Conservation (phyloP, 2,329 filamentous ascomycete species). For the Aquanectria penicillioides region DNA sequence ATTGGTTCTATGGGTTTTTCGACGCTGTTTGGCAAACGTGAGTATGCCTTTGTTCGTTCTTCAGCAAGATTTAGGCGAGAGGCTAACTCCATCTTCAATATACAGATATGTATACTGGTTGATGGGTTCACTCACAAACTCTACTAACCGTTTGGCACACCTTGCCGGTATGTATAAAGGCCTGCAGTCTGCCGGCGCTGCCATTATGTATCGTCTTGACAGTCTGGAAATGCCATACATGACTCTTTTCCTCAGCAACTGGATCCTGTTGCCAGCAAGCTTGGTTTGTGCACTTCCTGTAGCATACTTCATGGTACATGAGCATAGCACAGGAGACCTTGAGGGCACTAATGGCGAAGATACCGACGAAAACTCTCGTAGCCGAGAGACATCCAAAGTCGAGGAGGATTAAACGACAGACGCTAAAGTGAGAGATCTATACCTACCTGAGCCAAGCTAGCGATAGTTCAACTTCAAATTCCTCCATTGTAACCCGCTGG, state of each 20-base stretch:
- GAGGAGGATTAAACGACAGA: too few relatives aligned
- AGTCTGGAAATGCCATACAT: not conserved
- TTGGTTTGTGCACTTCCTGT: not conserved
- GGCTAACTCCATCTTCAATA: not conserved
- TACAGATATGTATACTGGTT: conserved; percentile 6
- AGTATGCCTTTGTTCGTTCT: not conserved
- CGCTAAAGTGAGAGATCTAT: too few relatives aligned
- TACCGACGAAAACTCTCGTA: too few relatives aligned
- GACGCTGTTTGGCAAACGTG: conserved; percentile 5
- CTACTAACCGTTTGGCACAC: not conserved
- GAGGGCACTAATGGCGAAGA: too few relatives aligned
- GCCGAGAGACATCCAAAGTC: too few relatives aligned
- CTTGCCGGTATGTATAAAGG: conserved; percentile 7
- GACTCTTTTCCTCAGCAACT: not conserved
- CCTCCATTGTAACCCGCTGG: too few relatives aligned
- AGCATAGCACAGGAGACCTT: not conserved
- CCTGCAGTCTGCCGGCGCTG: conserved; percentile 1
- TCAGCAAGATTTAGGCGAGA: too few relatives aligned
- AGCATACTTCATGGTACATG: conserved; percentile 5
- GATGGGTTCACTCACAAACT: conserved; percentile 1
- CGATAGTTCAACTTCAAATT: too few relatives aligned
- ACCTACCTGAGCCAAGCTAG: too few relatives aligned
- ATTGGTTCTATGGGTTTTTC: conserved; percentile 5
- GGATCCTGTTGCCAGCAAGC: not conserved
- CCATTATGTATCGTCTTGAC: not conserved